phyloP scores from a whole-genome alignment of 2,329 filamentous ascomycete species.

The Cladosporium phlei region DNA sequence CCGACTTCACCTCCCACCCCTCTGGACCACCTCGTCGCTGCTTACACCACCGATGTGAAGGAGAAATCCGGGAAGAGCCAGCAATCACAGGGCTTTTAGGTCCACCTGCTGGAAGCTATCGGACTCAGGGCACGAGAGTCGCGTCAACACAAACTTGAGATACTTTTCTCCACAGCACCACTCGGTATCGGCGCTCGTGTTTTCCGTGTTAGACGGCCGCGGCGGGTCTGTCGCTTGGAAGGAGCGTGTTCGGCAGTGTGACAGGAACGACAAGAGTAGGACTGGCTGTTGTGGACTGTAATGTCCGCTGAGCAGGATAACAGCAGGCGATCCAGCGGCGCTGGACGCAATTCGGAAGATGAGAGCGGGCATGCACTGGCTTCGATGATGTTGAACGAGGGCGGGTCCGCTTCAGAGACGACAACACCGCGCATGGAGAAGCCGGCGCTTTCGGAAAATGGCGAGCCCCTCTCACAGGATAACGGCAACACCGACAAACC shows the following conservation, averaged over 20 bases:
- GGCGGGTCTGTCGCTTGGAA: too few relatives aligned
- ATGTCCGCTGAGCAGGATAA: slow-evolving; percentile 16
- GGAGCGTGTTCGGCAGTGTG: too few relatives aligned
- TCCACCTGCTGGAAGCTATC: slow-evolving; percentile 6
- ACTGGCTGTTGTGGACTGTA: background rate
- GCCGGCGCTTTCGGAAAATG: background rate
- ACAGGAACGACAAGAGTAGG: background rate
- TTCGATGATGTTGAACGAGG: background rate
- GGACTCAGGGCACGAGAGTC: too few relatives aligned
- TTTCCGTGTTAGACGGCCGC: too few relatives aligned
- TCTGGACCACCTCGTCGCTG: background rate
- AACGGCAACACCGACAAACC: background rate
- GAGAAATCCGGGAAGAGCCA: background rate
- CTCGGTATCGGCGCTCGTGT: too few relatives aligned
- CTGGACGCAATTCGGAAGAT: background rate
- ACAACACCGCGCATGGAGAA: slow-evolving; percentile 13
- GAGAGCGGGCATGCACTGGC: slow-evolving; percentile 5
- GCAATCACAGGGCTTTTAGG: slow-evolving; percentile 21
- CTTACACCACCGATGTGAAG: slow-evolving; percentile 8
- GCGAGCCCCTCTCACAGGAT: background rate
- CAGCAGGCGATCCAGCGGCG: background rate
- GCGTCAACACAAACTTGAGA: background rate
- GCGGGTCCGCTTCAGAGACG: background rate
- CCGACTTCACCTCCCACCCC: too few relatives aligned
- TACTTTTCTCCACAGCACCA: too few relatives aligned